Evolutionary conservation across 306 rosid genomes (phyloP).

Genomic region (Luffa acutangula): DNA sequence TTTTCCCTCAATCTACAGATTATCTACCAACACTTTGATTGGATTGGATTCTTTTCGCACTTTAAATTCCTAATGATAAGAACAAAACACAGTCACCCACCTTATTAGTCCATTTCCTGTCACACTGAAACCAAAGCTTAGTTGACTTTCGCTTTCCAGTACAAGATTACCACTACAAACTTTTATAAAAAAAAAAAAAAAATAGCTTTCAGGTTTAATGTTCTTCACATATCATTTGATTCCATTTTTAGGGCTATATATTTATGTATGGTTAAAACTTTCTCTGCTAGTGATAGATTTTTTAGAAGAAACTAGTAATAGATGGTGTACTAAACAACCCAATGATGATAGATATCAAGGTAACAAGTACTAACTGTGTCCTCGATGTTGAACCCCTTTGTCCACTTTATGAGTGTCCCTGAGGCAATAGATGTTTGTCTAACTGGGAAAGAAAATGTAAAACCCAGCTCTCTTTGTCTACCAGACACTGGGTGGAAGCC

Average conservation of each 20-base stretch:
- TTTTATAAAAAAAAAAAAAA: too few species aligned
- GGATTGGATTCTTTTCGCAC: not conserved
- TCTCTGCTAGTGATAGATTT: not conserved
- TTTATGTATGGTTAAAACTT: not conserved
- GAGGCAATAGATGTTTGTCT: constrained; percentile 79
- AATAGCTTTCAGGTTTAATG: not conserved
- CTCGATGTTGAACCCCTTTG: constrained; percentile 82
- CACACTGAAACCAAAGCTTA: not conserved
- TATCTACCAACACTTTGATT: not conserved
- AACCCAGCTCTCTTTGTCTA: constrained; percentile 94
- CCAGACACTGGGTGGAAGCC: constrained; percentile 69
- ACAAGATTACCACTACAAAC: not conserved
- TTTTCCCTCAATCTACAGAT: not conserved
- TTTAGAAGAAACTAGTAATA: not conserved
- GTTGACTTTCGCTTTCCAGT: not conserved
- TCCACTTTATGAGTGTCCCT: constrained; percentile 88
- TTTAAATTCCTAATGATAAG: not conserved
- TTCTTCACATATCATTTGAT: not conserved
- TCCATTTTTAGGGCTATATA: not conserved
- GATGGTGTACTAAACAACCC: not conserved
- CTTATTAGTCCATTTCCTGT: not conserved
- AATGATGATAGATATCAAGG: constrained; percentile 14
- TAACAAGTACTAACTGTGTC: constrained; percentile 39
- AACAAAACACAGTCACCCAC: not conserved
- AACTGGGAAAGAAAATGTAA: constrained; percentile 95